A percentile compares a stretch with the other conserved stretches of the same genome.
Evolutionary conservation across 176 grass and related monocot species (phyloP).

Genomic region (Juncus inflexus): DNA sequence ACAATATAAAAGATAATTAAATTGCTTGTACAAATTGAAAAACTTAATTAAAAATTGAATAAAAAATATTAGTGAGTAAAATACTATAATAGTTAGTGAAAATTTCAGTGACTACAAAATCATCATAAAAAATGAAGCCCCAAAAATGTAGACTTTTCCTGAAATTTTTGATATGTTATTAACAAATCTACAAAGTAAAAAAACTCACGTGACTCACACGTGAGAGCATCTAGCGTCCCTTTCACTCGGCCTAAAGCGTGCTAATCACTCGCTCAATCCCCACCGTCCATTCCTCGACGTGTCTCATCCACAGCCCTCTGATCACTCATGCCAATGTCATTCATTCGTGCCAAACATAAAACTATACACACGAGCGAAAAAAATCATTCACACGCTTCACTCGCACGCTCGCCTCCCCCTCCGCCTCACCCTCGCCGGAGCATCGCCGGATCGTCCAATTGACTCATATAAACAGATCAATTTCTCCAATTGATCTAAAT

Average conservation of each 20-base stretch:
- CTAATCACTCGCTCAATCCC: conserved; percentile 9
- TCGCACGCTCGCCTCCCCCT: conserved; percentile 23
- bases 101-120: too few relatives aligned
- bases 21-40: too few relatives aligned
- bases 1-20: too few relatives aligned
- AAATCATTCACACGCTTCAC: conserved; percentile 17
- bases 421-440: conserved; percentile 11
- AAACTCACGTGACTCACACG: conserved; percentile 19
- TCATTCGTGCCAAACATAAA: conserved; percentile 58
- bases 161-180: too few relatives aligned
- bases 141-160: too few relatives aligned
- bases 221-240: not conserved
- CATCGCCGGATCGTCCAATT: conserved; percentile 13
- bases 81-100: too few relatives aligned
- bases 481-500: not conserved
- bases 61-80: too few relatives aligned
- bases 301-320: conserved; percentile 25
- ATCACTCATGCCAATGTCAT: conserved; percentile 29
- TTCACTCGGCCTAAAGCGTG: conserved; percentile 15
- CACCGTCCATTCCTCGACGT: conserved; percentile 33
- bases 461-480: not conserved
- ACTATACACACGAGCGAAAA: conserved; percentile 46
- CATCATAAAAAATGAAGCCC: too few relatives aligned
- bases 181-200: too few relatives aligned
- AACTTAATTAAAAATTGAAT: too few relatives aligned